These are phyloP conservation scores for Epichloe gansuensis DNA, from an alignment of 2,329 filamentous ascomycete species.

Conservation along the genomic window DNA sequence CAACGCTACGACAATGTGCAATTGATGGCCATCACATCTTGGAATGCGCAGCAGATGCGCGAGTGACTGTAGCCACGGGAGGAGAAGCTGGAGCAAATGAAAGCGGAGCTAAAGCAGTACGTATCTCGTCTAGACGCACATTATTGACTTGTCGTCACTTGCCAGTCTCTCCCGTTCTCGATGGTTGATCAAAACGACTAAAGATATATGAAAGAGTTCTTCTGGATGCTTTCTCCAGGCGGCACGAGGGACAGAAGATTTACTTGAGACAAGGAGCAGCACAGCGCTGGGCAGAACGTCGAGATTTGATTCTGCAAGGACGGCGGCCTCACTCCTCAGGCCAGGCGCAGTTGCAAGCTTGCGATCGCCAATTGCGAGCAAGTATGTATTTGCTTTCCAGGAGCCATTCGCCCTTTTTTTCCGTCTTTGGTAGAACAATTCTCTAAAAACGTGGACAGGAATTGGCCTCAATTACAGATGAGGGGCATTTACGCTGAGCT, in stretches of 20 bases:
- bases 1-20: slow-evolving; percentile 46
- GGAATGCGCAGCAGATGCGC: slow-evolving; percentile 49
- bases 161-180: too few relatives aligned
- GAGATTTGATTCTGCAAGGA: slow-evolving; percentile 40
- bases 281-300: slow-evolving; percentile 44
- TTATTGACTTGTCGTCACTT: not conserved
- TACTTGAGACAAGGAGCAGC: slow-evolving; percentile 47
- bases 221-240: slow-evolving; percentile 46
- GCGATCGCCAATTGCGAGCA: slow-evolving; percentile 42
- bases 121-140: slow-evolving; percentile 12
- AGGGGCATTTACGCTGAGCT: slow-evolving; percentile 43
- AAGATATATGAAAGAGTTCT: slow-evolving; percentile 30
- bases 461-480: slow-evolving; percentile 44
- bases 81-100: slow-evolving; percentile 46
- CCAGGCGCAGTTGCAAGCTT: slow-evolving; percentile 36
- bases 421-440: not conserved
- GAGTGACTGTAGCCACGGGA: slow-evolving; percentile 38
- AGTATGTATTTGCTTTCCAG: slow-evolving; percentile 27
- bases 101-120: slow-evolving; percentile 50
- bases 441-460: slow-evolving; percentile 28
- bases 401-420: not conserved
- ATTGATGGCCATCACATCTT: slow-evolving; percentile 52
- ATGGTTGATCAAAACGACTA: not conserved
- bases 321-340: slow-evolving; percentile 33
- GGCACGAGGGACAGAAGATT: slow-evolving; percentile 53